Conservation (phyloP, 2,329 filamentous ascomycete genomes). For the Cladobotryum mycophilum region DNA sequence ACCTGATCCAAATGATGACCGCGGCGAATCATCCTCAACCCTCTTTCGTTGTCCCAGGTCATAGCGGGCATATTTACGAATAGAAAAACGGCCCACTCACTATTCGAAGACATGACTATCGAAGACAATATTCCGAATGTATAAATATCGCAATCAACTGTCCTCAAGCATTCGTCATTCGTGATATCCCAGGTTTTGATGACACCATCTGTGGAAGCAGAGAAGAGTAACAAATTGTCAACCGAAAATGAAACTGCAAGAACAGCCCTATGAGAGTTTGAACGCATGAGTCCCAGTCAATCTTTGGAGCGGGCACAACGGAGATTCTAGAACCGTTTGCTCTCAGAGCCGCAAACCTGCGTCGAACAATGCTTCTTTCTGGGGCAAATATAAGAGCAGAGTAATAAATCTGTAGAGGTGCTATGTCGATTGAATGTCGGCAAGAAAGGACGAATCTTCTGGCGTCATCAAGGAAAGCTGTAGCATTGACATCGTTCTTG, state of each 20-base stretch:
- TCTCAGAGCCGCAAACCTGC: conserved; percentile 7
- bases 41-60: neutral
- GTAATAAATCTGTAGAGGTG: conserved; percentile 20
- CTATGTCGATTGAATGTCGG: conserved; percentile 1
- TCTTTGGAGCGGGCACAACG: too few species aligned
- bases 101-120: neutral
- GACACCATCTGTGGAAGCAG: neutral
- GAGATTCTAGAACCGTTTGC: neutral
- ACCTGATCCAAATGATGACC: neutral
- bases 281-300: neutral
- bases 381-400: conserved; percentile 21
- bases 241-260: neutral
- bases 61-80: too few species aligned
- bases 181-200: neutral
- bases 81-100: neutral
- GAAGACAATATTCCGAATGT: too few species aligned
- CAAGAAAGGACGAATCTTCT: conserved; percentile 12
- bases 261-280: neutral
- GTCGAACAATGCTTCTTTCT: conserved; percentile 13
- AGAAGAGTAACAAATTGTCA: neutral
- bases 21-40: neutral
- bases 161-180: too few species aligned
- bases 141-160: neutral
- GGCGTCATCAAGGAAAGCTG: conserved; percentile 14
- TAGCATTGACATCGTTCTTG: neutral